Conservation (phyloP, 176 grass and related monocot species). For the Chrysopogon serrulatus region DNA sequence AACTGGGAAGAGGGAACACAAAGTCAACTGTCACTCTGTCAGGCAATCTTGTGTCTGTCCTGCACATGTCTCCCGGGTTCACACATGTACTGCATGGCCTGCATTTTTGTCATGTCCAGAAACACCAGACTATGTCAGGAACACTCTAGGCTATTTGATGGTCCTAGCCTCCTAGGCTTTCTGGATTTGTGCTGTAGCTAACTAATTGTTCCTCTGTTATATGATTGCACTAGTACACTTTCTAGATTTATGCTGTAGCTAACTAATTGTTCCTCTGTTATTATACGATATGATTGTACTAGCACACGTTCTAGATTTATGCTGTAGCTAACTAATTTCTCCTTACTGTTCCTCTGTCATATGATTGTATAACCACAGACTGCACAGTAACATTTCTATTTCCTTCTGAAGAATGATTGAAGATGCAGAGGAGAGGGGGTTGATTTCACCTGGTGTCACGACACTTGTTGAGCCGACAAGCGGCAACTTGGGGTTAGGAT, state of each 20-base stretch:
- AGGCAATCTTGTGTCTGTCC: not conserved
- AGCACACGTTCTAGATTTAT: not conserved
- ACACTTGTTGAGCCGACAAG: slow-evolving; percentile 57
- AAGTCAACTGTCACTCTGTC: not conserved
- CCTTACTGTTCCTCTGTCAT: not conserved
- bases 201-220: too few relatives aligned
- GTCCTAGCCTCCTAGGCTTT: not conserved
- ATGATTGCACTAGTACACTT: too few relatives aligned
- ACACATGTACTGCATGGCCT: not conserved
- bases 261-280: not conserved
- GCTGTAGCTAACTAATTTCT: not conserved
- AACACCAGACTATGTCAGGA: not conserved
- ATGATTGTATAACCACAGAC: not conserved
- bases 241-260: not conserved
- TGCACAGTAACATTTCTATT: not conserved
- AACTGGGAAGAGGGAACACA: not conserved
- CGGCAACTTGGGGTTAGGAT: slow-evolving; percentile 67
- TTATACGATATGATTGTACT: not conserved
- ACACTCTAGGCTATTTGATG: too few relatives aligned
- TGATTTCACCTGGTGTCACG: slow-evolving; percentile 64
- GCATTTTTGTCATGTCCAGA: not conserved
- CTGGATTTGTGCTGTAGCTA: too few relatives aligned
- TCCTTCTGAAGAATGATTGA: slow-evolving; percentile 69
- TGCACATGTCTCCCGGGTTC: not conserved
- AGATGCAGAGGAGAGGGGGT: slow-evolving; percentile 74